Base-by-base conservation (phyloP, 352 stramenopile species). In the Pythium utonaiense region DNA sequence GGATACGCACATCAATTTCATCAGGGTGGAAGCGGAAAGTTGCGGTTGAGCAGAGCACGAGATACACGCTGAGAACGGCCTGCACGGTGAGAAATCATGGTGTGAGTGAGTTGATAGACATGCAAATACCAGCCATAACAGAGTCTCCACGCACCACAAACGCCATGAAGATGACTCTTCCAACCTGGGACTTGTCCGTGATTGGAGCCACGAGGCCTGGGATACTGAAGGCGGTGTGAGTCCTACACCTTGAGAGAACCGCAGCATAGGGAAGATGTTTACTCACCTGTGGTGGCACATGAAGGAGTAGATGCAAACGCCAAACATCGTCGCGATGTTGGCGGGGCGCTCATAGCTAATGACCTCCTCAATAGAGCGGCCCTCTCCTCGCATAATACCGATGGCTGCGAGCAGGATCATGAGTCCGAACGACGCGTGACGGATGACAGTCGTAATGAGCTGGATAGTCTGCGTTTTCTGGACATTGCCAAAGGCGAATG, bases 211-310 rank as follows among this genome's bases (percentile, higher is more conserved):
- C 77, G 30, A 95, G 82, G 19, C 86, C 86, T 3, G 86, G 86
- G 48, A 95, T 79, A 49, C 86, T 94, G 49, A 38, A 38, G 3
- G 49, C 12, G 48, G 40, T 44, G 17, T 44, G 36, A 33, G 14
- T 25, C 17, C 2, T 56, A n/a, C n/a, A n/a, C n/a, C n/a, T n/a
- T n/a, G n/a, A n/a, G n/a, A n/a, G n/a, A n/a, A n/a, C n/a, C n/a
- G n/a, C n/a, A n/a, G n/a, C n/a, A n/a, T n/a, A n/a, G n/a, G n/a
- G n/a, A n/a, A n/a, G n/a, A n/a, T n/a, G n/a, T n/a, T n/a, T n/a
- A n/a, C n/a, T n/a, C n/a, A 93, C 83, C 83, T 94, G 75, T 95
- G 86, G 60, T 95, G 86, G 63, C 86, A 95, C 86, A 95, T 95
- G 78, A 95, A 95, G 31, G 86, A 93, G 64, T 95, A 95, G 58